Evolutionary conservation across 352 stramenopile genomes (phyloP).

Genomic region (Globisporangium ultimum): DNA sequence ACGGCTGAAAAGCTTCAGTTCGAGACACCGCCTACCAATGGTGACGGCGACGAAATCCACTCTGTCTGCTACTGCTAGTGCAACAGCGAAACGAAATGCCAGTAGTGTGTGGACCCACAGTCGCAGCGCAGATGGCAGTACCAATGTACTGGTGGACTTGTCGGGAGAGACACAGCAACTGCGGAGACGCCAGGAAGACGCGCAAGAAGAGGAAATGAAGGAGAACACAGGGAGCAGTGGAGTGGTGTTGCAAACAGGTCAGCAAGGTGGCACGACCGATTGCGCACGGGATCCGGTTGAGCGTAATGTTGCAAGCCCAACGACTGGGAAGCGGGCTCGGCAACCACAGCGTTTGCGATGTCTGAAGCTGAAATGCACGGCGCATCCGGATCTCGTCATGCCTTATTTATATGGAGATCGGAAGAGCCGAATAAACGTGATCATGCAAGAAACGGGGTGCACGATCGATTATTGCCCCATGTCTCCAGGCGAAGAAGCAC

Average conservation of each 20-base stretch:
- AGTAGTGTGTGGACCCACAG: neutral
- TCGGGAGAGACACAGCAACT: conserved; percentile 3
- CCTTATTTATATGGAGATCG: conserved; percentile 60
- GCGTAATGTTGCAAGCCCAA: conserved; percentile 9
- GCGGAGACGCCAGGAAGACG: neutral
- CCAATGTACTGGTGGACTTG: neutral
- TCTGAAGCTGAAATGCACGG: conserved; percentile 48
- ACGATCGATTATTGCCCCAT: conserved; percentile 67
- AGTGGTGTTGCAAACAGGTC: neutral
- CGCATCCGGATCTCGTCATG: conserved; percentile 50
- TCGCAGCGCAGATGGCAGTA: neutral
- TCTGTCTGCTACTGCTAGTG: neutral
- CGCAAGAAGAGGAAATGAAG: conserved; percentile 16
- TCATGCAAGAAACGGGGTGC: conserved; percentile 43
- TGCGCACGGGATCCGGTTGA: neutral
- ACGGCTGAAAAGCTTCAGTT: conserved; percentile 16
- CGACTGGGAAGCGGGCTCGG: conserved; percentile 10
- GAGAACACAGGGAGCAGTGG: conserved; percentile 4
- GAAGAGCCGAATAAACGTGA: conserved; percentile 44
- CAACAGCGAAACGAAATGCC: no score
- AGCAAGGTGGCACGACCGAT: conserved; percentile 3
- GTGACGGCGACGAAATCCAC: neutral
- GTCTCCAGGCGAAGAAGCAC: conserved; percentile 43
- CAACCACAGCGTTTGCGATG: conserved; percentile 50
- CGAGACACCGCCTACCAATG: conserved; percentile 2